Evolutionary conservation across 768 basidiomycete genomes (phyloP), one percentile per base, ranked within the genome.

Genomic region (Megacollybia marginata): DNA sequence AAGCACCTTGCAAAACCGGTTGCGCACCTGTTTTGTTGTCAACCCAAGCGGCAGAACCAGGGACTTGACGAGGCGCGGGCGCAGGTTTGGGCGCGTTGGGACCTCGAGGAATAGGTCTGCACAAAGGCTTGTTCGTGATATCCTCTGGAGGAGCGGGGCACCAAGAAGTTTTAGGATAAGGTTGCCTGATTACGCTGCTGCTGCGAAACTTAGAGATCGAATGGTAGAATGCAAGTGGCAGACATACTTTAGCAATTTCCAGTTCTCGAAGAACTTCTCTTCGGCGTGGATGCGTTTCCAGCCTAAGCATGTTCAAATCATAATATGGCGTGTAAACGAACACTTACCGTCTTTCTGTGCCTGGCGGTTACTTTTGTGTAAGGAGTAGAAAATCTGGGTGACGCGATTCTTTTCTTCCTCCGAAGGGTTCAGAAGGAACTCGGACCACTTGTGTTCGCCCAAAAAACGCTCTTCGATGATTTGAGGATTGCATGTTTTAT

Each of bases 371-470:
- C 61, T 72, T 11, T 55, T 52, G 52, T 76, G 76, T 11, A 68
- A 58, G 42, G 65, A 67, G 40, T 73, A 71, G 47, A 71, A 80
- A 15, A 78, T 65, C 59, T 68, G 61, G 9, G 68, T 67, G 9
- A 66, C 62, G 28, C 67, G 56, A 0, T 58, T 61, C 13, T 55
- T 55, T 55, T 79, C 74, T 33, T 75, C 69, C 0, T 51, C 51
- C 5, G 47, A 59, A 1, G 74, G 72, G 5, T 67, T 63, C 52
- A 59, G 65, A 15, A 80, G 59, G 47, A 79, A 71, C 31, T 75
- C 66, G 16, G 47, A 48, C 76, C 77, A 79, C 13, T 66, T 64
- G 52, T 80, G 79, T 54, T 76, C 75, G 48, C 78, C 79, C 1
- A 80, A 61, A 12, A 80, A 54, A 13, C 8, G 13, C 15, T 40